Evolutionary conservation across 768 basidiomycete species (phyloP), one percentile per base, ranked within the genome.

Genomic region (Suillus weaverae): DNA sequence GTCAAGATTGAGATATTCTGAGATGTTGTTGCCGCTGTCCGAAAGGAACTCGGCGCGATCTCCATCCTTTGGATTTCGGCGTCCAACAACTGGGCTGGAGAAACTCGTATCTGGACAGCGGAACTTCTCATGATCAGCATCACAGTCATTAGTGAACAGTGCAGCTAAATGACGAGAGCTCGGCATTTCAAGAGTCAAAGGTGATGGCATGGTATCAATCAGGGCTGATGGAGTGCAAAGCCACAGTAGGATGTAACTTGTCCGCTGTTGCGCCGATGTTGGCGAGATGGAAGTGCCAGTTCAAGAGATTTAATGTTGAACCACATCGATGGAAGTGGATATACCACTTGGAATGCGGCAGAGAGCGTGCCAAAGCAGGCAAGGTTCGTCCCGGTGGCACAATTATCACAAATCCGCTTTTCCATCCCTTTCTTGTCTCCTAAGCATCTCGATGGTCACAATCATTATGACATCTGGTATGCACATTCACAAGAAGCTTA

Each of bases 301-400:
- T 59, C 9, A 57, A 57, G 14, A 38, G 38, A 35, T 35, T 18
- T 10, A 39, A 41, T 59, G 57, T 59, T 59, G 57, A 59, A 59
- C 57, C 57, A 59, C 57, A 59, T 59, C 57, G 30, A 41, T 43
- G 26, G 7, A 53, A 20, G 57, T 59, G 39, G 36, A 59, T 59
- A 59, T 38, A 59, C 57, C 57, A 41, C 39, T 59, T 59, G 57
- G 57, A 59, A 59, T 59, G 26, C 57, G 30, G n/a, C n/a, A n/a
- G 57, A 26, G 10, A 43, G 39, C 9, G 51, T 18, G 51, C 53
- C 53, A 59, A 59, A 59, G 57, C 39, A 59, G 57, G 57, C 26
- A 39, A 59, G 26, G 39, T 59, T 41, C 26, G 39, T 26, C 39
- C 26, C 6, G 14, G 57, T 59, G 57, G 57, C 57, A 59, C 36